Percentiles rank a stretch among this genome's conserved stretches.
These are phyloP conservation scores for Verticillium nubilum DNA, from an alignment of 2,329 filamentous ascomycete species.

Conservation along the genomic window DNA sequence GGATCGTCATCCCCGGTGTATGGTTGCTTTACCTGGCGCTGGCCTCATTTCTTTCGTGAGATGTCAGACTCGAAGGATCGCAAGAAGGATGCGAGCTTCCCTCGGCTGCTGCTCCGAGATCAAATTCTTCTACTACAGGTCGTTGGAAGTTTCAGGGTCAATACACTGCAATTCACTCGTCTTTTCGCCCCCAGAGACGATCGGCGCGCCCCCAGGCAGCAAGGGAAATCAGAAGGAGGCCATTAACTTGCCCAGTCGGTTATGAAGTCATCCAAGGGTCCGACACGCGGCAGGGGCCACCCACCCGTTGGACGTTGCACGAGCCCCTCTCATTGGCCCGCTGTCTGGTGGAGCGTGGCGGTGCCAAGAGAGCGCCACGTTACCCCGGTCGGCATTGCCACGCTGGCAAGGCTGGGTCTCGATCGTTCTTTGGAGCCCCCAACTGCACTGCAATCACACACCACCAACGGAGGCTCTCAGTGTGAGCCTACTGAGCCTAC, in stretches of 20 bases:
- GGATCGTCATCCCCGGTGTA: neutral
- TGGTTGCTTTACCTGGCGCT: neutral
- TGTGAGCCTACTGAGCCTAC: no score
- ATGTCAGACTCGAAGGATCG: no score
- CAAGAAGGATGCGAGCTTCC: no score
- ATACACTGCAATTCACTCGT: neutral
- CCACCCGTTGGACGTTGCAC: neutral
- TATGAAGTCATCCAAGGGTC: neutral
- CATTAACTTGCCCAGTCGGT: neutral
- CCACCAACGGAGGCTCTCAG: no score
- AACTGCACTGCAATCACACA: neutral
- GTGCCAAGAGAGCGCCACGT: neutral
- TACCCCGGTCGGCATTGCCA: neutral
- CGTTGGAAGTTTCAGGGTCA: no score
- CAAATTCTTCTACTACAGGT: no score
- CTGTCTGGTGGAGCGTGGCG: neutral
- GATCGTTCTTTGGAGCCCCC: neutral
- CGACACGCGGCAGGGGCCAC: neutral
- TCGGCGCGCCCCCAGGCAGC: neutral
- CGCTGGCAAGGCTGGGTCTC: no score
- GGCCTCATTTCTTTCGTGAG: no score
- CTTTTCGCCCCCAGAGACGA: neutral
- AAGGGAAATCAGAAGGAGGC: neutral
- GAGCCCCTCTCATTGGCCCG: neutral
- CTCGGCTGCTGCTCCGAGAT: no score